These are phyloP conservation scores for Lactarius hengduanensis DNA, from an alignment of 768 basidiomycete genomes.

Conservation along the genomic window DNA sequence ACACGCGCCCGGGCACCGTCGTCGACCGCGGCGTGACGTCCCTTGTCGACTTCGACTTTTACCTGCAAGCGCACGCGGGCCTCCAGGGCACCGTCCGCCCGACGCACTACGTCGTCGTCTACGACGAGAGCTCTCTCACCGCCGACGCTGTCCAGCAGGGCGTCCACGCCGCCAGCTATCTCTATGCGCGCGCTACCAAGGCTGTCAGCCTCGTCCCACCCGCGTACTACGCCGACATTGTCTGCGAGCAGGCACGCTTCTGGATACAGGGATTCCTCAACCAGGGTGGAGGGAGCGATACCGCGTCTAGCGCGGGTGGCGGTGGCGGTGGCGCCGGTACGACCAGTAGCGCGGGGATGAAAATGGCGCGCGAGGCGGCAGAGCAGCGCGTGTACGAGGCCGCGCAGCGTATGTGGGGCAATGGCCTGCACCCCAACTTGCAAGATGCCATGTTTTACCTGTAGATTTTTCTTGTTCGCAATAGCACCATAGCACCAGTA, in stretches of 20 bases:
- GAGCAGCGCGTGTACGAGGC: slow-evolving; percentile 38
- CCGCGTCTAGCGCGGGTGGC: slow-evolving; percentile 20
- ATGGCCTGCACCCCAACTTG: slow-evolving; percentile 51
- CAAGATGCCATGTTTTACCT: slow-evolving; percentile 76
- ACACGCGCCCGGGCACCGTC: slow-evolving; percentile 77
- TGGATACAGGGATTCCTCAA: slow-evolving; percentile 73
- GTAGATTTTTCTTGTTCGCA: slow-evolving; percentile 34
- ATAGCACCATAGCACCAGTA: background rate
- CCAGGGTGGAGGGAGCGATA: slow-evolving; percentile 37
- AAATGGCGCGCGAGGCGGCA: slow-evolving; percentile 36
- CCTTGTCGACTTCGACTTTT: slow-evolving; percentile 37
- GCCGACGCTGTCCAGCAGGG: slow-evolving; percentile 76
- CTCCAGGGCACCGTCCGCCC: slow-evolving; percentile 68
- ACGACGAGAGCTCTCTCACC: slow-evolving; percentile 69
- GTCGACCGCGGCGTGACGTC: slow-evolving; percentile 76
- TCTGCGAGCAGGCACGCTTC: slow-evolving; percentile 75
- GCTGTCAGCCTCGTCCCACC: slow-evolving; percentile 79
- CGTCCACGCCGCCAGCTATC: slow-evolving; percentile 64
- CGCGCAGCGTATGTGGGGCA: slow-evolving; percentile 41
- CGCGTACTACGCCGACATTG: slow-evolving; percentile 80
- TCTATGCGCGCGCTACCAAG: slow-evolving; percentile 81
- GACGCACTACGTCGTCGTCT: slow-evolving; percentile 78
- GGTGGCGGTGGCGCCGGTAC: slow-evolving; percentile 37
- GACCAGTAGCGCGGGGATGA: slow-evolving; percentile 29
- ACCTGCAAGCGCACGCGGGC: slow-evolving; percentile 64